Evolutionary conservation across 129 eudicot genomes (phyloP), one percentile per base, ranked within the genome.

Genomic region (Ambrosia trifida): DNA sequence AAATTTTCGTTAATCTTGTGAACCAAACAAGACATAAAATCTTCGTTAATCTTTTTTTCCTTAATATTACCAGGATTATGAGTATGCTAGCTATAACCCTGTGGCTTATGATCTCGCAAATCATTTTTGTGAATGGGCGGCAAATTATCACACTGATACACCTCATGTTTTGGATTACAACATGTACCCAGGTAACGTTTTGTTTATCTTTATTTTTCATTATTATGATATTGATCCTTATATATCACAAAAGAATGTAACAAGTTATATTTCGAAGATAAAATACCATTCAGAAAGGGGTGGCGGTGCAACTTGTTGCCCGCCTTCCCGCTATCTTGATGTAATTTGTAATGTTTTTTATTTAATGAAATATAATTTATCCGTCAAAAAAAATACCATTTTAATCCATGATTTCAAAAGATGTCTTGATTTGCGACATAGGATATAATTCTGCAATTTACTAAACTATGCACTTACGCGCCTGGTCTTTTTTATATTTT

Each of bases 71-170:
- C 82, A 89, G 98, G 98, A 94, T 79, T 94, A 94, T 69, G 98
- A 94, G 79, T 90, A 94, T 80, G 83, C 95, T 19, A 87, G 95
- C 81, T 94, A 89, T 79, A 94, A 94, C 61, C 98, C 97, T 36
- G 75, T 84, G 67, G 89, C 97, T 0, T 94, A 85, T 79, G 98
- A 94, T 66, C 43, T 94, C 58, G 95, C 98, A 31, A 87, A 87
- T 76, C 97, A 89, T 58, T 94, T 94, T 68, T 94, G 95, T 66
- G 92, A 87, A 63, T 83, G 85, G 98, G 96, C 97, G 16, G 96
- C 96, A 51, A 75, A 87, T 80, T 94, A 89, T 80, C 96, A 94
- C 84, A 69, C 95, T 3, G 90, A 89, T 19, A 82, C 87, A 1
- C 98, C 98, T 47, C 98, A 94, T 65, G 71, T 89, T 45, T 76